Percentiles rank a stretch among this genome's conserved stretches.
These are phyloP conservation scores for Trypanosoma scelopori DNA, from an alignment of 208 protist species.

Conservation along the genomic window DNA sequence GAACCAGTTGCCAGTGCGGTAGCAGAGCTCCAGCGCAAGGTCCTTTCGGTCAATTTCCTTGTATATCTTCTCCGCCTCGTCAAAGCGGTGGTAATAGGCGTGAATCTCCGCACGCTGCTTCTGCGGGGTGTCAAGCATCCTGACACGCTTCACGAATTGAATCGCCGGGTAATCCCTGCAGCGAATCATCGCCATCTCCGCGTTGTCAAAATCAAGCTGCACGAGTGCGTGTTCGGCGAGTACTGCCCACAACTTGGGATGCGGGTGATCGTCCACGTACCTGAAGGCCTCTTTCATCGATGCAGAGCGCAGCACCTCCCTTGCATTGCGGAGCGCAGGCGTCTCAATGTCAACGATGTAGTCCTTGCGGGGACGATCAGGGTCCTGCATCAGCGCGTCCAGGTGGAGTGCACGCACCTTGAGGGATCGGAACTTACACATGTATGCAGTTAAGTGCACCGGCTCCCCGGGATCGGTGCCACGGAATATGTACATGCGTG, in stretches of 20 bases:
- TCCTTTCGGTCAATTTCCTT: conserved; percentile 95
- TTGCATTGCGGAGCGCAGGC: conserved; percentile 86
- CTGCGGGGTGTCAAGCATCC: conserved; percentile 84
- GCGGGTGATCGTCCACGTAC: conserved; percentile 92
- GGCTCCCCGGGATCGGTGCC: conserved; percentile 90
- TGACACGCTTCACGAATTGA: conserved; percentile 95
- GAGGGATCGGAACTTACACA: conserved; percentile 93
- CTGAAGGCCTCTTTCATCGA: conserved; percentile 87
- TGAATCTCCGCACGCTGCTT: conserved; percentile 97
- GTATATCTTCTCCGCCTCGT: conserved; percentile 96
- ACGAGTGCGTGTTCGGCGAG: conserved; percentile 94
- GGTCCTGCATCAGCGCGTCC: conserved; percentile 94
- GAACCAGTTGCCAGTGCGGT: conserved; percentile 95
- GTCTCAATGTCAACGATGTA: conserved; percentile 90
- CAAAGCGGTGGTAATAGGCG: conserved; percentile 94
- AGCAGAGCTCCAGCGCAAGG: conserved; percentile 93
- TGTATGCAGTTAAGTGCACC: conserved; percentile 81
- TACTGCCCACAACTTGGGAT: conserved; percentile 90
- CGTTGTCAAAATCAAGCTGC: conserved; percentile 85
- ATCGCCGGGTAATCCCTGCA: conserved; percentile 95
- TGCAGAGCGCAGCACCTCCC: conserved; percentile 52
- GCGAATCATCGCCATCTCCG: conserved; percentile 94
- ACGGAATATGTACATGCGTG: conserved; percentile 93
- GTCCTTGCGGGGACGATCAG: conserved; percentile 87
- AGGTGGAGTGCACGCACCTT: conserved; percentile 89